Evolutionary conservation across 1,284 basidiomycete genomes (phyloP), one percentile per base, ranked within the genome.

Genomic region (Tremellales sp.): DNA sequence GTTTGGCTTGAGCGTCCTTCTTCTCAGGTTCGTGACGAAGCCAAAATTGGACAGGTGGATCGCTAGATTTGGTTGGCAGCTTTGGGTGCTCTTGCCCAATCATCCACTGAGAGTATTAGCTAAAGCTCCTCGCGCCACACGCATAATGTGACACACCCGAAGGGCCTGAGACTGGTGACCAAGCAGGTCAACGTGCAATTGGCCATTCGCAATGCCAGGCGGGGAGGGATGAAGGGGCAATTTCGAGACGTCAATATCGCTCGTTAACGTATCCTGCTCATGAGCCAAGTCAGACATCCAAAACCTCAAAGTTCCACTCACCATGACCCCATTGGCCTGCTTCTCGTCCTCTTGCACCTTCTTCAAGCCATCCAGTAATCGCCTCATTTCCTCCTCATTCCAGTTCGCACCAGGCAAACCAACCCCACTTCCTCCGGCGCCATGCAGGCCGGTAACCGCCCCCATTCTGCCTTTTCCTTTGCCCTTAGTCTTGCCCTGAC

Each of bases 41-140:
- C 90, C 90, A 94, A 62, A 94, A 90, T 70, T 93, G 90, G 0
- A 89, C 85, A 0, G 88, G 84, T 21, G 79, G 80, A 51, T 90
- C 88, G 0, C 70, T 69, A 41, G 83, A 81, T 27, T 75, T 79
- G 53, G 75, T 79, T 0, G 89, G 88, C 21, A 89, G 72, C 23
- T 73, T 72, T 1, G 87, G 89, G 61, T 87, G 81, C 68, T 91
- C 89, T 19, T 78, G 81, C 11, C 82, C 79, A 19, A 89, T 76
- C 62, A 87, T 88, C 89, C 89, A 91, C 62, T 84, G 79, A 39
- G 86, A 23, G 21, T 23, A 19, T 12, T 25, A 24, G 26, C 22
- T 41, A 41, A 11, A 21, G 68, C 0, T 80, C 84, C 80, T 88
- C 85, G 53, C 76, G 82, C 21, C 21, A 17, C 17, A 42, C 24